Conservation (phyloP, 2,329 filamentous ascomycete species). For the Karstenula rhodostoma region DNA sequence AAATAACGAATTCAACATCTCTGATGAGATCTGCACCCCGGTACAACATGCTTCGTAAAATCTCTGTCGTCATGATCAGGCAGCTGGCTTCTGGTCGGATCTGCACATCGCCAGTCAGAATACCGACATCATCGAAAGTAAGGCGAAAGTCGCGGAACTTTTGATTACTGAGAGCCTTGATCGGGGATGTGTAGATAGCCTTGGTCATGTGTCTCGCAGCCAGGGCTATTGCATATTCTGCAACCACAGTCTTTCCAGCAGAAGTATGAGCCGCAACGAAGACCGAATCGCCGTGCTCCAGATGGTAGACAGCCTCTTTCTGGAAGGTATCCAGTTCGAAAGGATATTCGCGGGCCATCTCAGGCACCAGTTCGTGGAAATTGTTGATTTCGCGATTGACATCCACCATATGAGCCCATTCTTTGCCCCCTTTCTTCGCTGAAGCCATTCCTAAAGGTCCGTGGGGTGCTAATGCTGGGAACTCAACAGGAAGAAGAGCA, state of each 20-base stretch:
- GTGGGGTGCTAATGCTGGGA: constrained; percentile 87
- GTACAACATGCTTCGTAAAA: constrained; percentile 97
- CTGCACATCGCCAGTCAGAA: constrained; percentile 95
- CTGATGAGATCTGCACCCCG: constrained; percentile 93
- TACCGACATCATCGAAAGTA: constrained; percentile 93
- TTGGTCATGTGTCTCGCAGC: constrained; percentile 99
- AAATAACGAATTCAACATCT: constrained; percentile 98
- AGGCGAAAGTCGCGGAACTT: constrained; percentile 96
- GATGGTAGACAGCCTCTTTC: constrained; percentile 96
- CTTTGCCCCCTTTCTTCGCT: constrained; percentile 76
- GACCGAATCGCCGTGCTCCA: constrained; percentile 95
- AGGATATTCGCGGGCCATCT: constrained; percentile 95
- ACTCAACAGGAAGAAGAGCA: constrained; percentile 87
- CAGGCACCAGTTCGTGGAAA: constrained; percentile 89
- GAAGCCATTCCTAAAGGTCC: constrained; percentile 76
- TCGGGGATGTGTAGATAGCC: constrained; percentile 97
- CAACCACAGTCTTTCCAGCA: constrained; percentile 96
- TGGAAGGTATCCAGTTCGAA: constrained; percentile 98
- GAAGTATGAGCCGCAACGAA: constrained; percentile 98
- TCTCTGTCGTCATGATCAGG: constrained; percentile 99
- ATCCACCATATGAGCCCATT: constrained; percentile 99
- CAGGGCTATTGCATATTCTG: constrained; percentile 95
- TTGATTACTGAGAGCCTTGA: constrained; percentile 97
- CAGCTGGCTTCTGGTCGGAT: constrained; percentile 98
- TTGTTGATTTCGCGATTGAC: constrained; percentile 93